phyloP scores from a whole-genome alignment of 2,329 filamentous ascomycete species.

The Epichloe elymi region DNA sequence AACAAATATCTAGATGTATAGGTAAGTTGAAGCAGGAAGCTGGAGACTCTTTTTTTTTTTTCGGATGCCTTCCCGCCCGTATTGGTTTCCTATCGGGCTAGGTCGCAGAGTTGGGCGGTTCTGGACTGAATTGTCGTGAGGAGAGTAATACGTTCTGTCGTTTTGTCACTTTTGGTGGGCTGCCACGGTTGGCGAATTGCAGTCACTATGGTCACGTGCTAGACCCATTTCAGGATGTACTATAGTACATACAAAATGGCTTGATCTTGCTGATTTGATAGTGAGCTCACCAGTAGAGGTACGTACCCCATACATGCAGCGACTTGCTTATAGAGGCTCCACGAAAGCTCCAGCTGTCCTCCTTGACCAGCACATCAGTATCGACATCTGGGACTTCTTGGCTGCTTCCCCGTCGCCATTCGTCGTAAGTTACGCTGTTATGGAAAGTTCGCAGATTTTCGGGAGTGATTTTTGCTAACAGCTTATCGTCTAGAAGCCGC shows the following conservation, averaged over 20 bases:
- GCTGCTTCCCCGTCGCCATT: background rate
- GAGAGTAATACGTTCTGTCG: slow-evolving; percentile 1
- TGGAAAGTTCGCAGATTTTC: accelerated
- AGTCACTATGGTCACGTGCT: slow-evolving; percentile 15
- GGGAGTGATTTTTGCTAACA: background rate
- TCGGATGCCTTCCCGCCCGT: background rate
- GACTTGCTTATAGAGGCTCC: background rate
- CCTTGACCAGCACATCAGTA: slow-evolving; percentile 1
- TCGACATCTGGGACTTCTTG: background rate
- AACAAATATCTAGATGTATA: background rate
- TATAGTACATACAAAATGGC: background rate
- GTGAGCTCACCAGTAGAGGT: background rate
- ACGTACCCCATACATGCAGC: background rate
- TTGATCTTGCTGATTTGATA: background rate
- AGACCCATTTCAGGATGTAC: slow-evolving; percentile 1
- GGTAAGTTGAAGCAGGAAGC: background rate
- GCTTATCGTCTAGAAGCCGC: background rate
- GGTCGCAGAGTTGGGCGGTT: background rate
- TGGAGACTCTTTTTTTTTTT: background rate
- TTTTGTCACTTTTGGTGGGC: slow-evolving; percentile 11
- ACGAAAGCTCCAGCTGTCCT: slow-evolving; percentile 11
- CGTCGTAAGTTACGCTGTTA: background rate
- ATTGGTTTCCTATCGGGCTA: background rate
- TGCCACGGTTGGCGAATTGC: slow-evolving; percentile 13
- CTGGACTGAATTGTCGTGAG: background rate